These are phyloP conservation scores for Metschnikowia continentalis DNA, from an alignment of 805 yeast genomes.

Conservation along the genomic window DNA sequence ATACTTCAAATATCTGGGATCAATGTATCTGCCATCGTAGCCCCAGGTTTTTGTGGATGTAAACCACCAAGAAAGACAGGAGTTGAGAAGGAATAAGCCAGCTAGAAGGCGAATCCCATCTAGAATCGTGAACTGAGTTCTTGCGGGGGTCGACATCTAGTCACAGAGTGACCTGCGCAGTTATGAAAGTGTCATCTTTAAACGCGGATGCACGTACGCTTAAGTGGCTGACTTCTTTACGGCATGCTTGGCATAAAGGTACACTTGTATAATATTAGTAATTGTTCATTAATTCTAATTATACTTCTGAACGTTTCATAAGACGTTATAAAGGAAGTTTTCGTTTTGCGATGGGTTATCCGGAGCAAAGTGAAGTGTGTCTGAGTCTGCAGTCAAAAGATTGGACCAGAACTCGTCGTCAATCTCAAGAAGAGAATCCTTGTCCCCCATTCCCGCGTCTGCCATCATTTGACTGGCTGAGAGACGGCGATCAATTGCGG, in stretches of 20 bases:
- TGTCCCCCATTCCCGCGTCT: slow-evolving; percentile 4
- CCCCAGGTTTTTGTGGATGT: slow-evolving; percentile 64
- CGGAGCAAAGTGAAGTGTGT: slow-evolving; percentile 32
- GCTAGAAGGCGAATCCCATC: slow-evolving; percentile 43
- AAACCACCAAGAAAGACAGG: slow-evolving; percentile 51
- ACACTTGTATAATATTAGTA: background rate
- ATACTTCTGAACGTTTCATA: background rate
- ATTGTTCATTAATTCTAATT: background rate
- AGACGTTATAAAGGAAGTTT: slow-evolving; percentile 12
- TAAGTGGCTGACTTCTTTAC: background rate
- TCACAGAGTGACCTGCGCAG: background rate
- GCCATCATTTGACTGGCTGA: slow-evolving; percentile 1
- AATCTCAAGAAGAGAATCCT: slow-evolving; percentile 47
- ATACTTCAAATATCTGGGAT: slow-evolving; percentile 38
- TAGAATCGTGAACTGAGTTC: slow-evolving; percentile 15
- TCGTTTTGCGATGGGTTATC: slow-evolving; percentile 12
- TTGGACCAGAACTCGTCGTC: slow-evolving; percentile 76
- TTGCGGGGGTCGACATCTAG: background rate
- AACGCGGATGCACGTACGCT: background rate
- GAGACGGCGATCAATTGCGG: background rate
- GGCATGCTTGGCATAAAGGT: background rate
- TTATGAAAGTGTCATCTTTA: background rate
- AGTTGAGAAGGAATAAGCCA: slow-evolving; percentile 46
- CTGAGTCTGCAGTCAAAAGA: slow-evolving; percentile 34
- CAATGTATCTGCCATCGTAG: slow-evolving; percentile 46